Evolutionary conservation across 148 eudicot genomes (phyloP).

Genomic region (Rheum nobile): DNA sequence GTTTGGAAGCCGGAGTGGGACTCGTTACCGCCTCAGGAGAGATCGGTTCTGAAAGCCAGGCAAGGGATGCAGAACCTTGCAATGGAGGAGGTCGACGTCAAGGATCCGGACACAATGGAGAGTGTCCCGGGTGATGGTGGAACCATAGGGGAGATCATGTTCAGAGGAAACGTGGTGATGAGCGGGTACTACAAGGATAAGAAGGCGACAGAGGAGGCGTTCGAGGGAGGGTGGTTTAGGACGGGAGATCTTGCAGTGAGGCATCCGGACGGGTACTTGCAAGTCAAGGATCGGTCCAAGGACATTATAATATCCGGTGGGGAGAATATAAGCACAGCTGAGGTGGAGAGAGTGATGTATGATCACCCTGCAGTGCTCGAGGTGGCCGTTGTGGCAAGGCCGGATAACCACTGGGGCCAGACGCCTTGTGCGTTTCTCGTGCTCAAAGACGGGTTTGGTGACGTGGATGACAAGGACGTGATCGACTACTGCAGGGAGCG

Average conservation of each 20-base stretch:
- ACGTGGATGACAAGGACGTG: constrained; percentile 21
- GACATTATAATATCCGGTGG: constrained; percentile 62
- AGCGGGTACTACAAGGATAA: constrained; percentile 47
- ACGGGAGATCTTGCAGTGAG: constrained; percentile 53
- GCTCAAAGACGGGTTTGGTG: constrained; percentile 33
- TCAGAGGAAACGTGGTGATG: constrained; percentile 67
- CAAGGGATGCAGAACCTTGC: constrained; percentile 51
- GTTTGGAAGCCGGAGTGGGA: constrained; percentile 72
- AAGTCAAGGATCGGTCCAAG: constrained; percentile 49
- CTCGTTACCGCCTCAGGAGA: constrained; percentile 28
- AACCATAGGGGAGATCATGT: constrained; percentile 54
- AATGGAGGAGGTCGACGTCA: constrained; percentile 45
- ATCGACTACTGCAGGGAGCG: constrained; percentile 29
- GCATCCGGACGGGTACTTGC: constrained; percentile 45
- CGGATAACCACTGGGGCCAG: constrained; percentile 65
- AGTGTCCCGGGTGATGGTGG: constrained; percentile 38
- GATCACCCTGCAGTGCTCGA: constrained; percentile 55
- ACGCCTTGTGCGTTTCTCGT: constrained; percentile 64
- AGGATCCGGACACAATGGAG: constrained; percentile 39
- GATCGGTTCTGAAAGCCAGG: constrained; percentile 35
- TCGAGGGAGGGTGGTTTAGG: constrained; percentile 51
- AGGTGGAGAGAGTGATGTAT: constrained; percentile 45
- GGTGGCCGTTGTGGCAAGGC: constrained; percentile 57
- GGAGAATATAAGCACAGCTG: constrained; percentile 58
- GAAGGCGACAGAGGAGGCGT: constrained; percentile 38